Evolutionary conservation across 495 filamentous ascomycete genomes (phyloP).

Genomic region (Tuber melanosporum): DNA sequence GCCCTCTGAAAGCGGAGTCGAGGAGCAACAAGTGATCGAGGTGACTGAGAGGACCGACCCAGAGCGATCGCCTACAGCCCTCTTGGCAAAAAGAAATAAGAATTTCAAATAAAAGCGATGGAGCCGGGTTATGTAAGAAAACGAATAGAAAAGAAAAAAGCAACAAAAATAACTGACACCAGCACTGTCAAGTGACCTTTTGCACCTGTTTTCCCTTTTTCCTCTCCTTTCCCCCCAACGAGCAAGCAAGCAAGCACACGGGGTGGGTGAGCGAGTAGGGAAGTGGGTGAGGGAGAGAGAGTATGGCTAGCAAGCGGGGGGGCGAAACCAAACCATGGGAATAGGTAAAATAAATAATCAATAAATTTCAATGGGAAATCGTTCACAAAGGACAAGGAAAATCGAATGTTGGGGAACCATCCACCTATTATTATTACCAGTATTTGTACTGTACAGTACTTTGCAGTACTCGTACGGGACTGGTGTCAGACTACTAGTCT

Average conservation of each 20-base stretch:
- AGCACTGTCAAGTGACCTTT: slow-evolving; percentile 19
- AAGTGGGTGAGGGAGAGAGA: neutral
- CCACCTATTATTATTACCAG: neutral
- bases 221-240: neutral
- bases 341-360: neutral
- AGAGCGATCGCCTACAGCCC: slow-evolving; percentile 22
- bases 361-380: neutral
- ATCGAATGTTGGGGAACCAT: neutral
- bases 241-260: neutral
- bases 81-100: slow-evolving; percentile 16
- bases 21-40: slow-evolving; percentile 21
- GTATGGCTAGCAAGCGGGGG: neutral
- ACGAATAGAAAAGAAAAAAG: neutral
- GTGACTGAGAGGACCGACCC: slow-evolving; percentile 28
- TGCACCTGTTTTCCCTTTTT: neutral
- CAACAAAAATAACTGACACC: slow-evolving; percentile 10
- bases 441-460: neutral
- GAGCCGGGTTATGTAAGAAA: slow-evolving; percentile 20
- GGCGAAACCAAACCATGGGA: neutral
- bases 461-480: neutral
- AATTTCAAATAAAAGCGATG: neutral
- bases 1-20: slow-evolving; percentile 10
- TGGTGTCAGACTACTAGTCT: neutral
- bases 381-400: neutral
- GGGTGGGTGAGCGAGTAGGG: neutral